These are phyloP conservation scores for Plicaturopsis crispa DNA, from an alignment of 768 basidiomycete genomes.

Conservation along the genomic window DNA sequence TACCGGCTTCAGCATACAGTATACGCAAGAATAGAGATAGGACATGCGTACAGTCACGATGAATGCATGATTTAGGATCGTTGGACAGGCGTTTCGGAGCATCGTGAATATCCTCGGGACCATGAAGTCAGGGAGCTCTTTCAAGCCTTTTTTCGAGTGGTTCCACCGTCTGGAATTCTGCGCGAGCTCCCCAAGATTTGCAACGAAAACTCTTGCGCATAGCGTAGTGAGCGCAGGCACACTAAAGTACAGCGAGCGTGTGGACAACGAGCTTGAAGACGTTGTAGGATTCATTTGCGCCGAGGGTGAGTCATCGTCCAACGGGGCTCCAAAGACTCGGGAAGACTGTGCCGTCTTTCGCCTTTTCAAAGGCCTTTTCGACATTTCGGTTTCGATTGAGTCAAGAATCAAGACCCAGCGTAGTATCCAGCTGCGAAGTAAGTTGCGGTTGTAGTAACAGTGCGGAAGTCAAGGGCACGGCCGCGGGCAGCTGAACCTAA, in stretches of 20 bases:
- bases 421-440: no score
- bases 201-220: slow-evolving; percentile 45
- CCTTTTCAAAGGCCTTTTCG: no score
- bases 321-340: background rate
- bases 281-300: slow-evolving; percentile 11
- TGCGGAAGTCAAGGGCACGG: no score
- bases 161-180: slow-evolving; percentile 31
- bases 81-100: slow-evolving; percentile 41
- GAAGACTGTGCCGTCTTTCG: background rate
- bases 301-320: background rate
- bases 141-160: slow-evolving; percentile 29
- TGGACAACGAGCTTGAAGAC: slow-evolving; percentile 46
- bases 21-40: background rate
- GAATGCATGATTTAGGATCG: slow-evolving; percentile 42
- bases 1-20: background rate
- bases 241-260: slow-evolving; percentile 26
- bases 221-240: slow-evolving; percentile 40
- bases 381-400: no score
- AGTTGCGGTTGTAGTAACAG: no score
- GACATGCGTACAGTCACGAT: slow-evolving; percentile 41
- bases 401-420: no score
- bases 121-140: slow-evolving; percentile 42
- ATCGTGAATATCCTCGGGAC: slow-evolving; percentile 44
- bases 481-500: no score
- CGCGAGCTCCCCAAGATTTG: slow-evolving; percentile 32